Conservation (phyloP, 768 basidiomycete genomes). For the Amanita exitialis region DNA sequence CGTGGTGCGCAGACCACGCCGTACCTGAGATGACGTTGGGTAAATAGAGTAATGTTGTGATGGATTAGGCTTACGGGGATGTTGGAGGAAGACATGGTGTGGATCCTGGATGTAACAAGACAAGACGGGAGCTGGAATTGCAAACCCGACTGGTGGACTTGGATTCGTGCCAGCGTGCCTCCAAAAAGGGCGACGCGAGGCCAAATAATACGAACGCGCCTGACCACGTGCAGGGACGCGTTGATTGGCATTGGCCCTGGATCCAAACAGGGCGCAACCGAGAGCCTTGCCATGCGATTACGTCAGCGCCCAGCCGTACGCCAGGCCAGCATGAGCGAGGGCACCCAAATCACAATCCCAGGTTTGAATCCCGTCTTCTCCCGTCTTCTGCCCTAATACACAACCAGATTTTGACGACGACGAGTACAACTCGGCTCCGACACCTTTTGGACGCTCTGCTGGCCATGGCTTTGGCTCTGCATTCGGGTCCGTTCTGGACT, state of each 20-base stretch:
- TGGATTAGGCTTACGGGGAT: conserved; percentile 20
- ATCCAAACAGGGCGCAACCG: neutral
- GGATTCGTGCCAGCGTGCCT: conserved; percentile 4
- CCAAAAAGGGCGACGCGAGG: conserved; percentile 11
- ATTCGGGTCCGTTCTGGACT: conserved; percentile 45
- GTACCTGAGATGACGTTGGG: conserved; percentile 31
- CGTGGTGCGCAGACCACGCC: conserved; percentile 51
- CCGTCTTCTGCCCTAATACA: conserved; percentile 5
- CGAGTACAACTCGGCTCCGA: conserved; percentile 48
- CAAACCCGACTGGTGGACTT: conserved; percentile 9
- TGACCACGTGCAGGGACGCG: conserved; percentile 7
- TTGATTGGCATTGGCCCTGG: neutral
- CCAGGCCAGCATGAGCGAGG: conserved; percentile 29
- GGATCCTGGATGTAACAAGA: neutral
- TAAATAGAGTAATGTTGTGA: neutral
- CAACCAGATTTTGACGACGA: conserved; percentile 70
- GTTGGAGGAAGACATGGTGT: conserved; percentile 14
- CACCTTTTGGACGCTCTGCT: conserved; percentile 61
- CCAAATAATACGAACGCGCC: conserved; percentile 16
- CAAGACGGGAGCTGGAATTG: conserved; percentile 5
- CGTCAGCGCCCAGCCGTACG: no score
- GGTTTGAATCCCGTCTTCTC: conserved; percentile 23
- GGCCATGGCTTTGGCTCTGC: conserved; percentile 26
- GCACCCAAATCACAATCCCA: conserved; percentile 59
- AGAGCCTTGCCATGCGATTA: no score